Conservation (phyloP, 768 basidiomycete genomes). For the Amanita brunnescens region DNA sequence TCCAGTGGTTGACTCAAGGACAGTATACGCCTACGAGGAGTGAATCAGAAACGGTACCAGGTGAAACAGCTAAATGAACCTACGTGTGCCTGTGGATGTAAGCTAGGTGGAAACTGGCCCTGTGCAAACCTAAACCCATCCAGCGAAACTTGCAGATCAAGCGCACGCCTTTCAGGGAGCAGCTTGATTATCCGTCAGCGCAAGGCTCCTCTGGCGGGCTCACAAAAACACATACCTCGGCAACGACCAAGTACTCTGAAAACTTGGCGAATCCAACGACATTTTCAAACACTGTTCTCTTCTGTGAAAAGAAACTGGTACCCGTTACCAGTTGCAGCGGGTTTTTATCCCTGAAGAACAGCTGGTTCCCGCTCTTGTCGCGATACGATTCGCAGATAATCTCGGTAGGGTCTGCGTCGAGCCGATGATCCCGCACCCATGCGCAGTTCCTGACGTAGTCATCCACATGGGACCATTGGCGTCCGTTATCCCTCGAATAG, state of each 20-base stretch:
- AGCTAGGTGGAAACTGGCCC: constrained; percentile 83
- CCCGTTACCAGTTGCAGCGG: constrained; percentile 78
- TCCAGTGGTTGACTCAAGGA: constrained; percentile 89
- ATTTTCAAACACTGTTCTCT: constrained; percentile 71
- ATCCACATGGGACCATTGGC: constrained; percentile 69
- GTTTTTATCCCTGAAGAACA: constrained; percentile 43
- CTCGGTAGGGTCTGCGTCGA: constrained; percentile 76
- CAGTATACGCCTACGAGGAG: constrained; percentile 67
- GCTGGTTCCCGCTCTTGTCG: constrained; percentile 77
- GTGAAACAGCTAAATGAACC: constrained; percentile 5
- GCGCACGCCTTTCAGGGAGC: constrained; percentile 41
- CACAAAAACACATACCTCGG: constrained; percentile 54
- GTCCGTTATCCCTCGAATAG: constrained; percentile 72
- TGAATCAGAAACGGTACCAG: not conserved
- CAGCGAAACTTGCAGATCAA: constrained; percentile 87
- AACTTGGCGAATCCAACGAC: constrained; percentile 97
- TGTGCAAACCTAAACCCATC: constrained; percentile 81
- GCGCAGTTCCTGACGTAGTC: constrained; percentile 85
- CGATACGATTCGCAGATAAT: constrained; percentile 89
- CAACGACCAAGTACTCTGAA: constrained; percentile 92
- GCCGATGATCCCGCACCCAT: constrained; percentile 77
- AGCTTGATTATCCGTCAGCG: constrained; percentile 27
- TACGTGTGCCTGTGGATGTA: constrained; percentile 88
- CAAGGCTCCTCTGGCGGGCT: constrained; percentile 1
- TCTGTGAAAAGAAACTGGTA: constrained; percentile 57